Percentiles rank a stretch among this genome's conserved stretches.
Conservation (phyloP, 371 early-diverging fungal species). For the Mortierella sp. region DNA sequence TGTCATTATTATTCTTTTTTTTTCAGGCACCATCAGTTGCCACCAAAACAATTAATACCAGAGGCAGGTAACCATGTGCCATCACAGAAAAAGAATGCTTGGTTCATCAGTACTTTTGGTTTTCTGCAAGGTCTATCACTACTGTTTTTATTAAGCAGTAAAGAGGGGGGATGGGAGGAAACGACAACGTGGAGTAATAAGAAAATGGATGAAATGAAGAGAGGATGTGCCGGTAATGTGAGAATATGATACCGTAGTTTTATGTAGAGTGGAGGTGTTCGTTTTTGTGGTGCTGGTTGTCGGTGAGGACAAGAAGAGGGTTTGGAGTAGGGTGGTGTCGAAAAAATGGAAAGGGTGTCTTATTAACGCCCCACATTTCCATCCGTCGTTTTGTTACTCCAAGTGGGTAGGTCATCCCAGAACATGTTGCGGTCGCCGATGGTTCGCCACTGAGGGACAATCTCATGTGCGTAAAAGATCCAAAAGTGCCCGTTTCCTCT, state of each 20-base stretch:
- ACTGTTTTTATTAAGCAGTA: too few relatives aligned
- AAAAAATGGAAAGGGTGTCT: neutral
- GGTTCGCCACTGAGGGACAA: slow-evolving; percentile 50
- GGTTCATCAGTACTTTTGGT: too few relatives aligned
- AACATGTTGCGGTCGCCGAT: slow-evolving; percentile 56
- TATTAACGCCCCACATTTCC: slow-evolving; percentile 47
- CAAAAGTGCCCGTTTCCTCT: slow-evolving; percentile 59
- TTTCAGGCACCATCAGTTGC: too few relatives aligned
- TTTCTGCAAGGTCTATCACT: too few relatives aligned
- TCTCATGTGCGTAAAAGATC: slow-evolving; percentile 58
- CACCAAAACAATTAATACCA: too few relatives aligned
- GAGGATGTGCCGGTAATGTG: neutral
- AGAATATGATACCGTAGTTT: neutral
- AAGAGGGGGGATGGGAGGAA: too few relatives aligned
- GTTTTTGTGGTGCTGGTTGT: too few relatives aligned
- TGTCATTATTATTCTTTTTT: too few relatives aligned
- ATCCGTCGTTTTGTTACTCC: slow-evolving; percentile 42
- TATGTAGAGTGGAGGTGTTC: neutral
- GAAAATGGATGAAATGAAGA: neutral
- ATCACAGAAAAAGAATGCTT: too few relatives aligned
- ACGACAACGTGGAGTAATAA: neutral
- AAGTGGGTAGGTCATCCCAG: slow-evolving; percentile 57
- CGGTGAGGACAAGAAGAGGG: neutral
- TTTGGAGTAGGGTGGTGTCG: neutral
- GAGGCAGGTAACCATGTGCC: too few relatives aligned